A percentile compares a stretch with the other conserved stretches of the same genome.
These are phyloP conservation scores for Ambrosiella xylebori DNA, from an alignment of 2,329 filamentous ascomycete species.

Conservation along the genomic window DNA sequence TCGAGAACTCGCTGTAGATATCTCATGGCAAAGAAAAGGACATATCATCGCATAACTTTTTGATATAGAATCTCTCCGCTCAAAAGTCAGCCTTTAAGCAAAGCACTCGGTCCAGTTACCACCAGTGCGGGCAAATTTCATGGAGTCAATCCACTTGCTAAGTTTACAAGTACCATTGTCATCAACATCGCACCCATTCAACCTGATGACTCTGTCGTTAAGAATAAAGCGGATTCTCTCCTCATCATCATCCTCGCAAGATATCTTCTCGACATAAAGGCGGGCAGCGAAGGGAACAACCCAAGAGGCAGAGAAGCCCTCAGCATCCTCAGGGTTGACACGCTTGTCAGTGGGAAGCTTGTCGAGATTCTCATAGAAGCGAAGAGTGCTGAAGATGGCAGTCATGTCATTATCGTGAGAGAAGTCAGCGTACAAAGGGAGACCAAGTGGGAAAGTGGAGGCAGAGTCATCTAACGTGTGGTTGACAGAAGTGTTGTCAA, in stretches of 20 bases:
- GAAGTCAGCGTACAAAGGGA: conserved; percentile 68
- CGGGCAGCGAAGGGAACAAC: conserved; percentile 66
- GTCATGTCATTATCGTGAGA: conserved; percentile 83
- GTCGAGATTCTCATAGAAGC: conserved; percentile 52
- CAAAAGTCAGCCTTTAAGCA: conserved; percentile 14
- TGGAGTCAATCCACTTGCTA: conserved; percentile 51
- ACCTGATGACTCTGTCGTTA: conserved; percentile 64
- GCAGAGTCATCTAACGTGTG: conserved; percentile 51
- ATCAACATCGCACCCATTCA: conserved; percentile 56
- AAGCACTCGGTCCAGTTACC: conserved; percentile 59
- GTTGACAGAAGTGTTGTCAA: conserved; percentile 62
- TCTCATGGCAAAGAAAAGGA: too few species aligned
- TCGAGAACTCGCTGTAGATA: not conserved
- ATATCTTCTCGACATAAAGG: conserved; percentile 78
- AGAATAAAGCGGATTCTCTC: conserved; percentile 65
- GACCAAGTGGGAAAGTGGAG: conserved; percentile 55
- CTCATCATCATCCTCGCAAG: conserved; percentile 39
- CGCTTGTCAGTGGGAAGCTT: conserved; percentile 35
- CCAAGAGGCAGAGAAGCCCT: conserved; percentile 61
- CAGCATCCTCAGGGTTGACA: conserved; percentile 32
- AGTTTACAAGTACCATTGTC: conserved; percentile 52
- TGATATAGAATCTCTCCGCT: too few species aligned
- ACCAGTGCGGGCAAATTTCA: conserved; percentile 54
- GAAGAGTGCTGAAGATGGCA: conserved; percentile 56
- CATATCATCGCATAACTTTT: too few species aligned